Conservation (phyloP, 2,329 filamentous ascomycete genomes). For the Colletotrichum agaves region DNA sequence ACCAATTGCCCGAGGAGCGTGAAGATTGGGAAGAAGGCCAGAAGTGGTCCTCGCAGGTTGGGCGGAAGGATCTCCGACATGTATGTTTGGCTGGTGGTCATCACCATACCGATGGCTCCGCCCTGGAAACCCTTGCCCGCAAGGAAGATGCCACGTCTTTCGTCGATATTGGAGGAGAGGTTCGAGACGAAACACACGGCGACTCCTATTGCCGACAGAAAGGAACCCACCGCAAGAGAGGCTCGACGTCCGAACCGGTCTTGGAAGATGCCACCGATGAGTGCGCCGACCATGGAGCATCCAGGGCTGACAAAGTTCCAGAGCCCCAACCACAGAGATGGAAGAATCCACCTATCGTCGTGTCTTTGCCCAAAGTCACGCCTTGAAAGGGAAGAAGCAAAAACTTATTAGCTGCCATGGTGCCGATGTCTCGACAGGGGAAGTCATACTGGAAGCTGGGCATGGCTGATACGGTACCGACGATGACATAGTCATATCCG, state of each 20-base stretch:
- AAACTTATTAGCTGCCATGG: conserved; percentile 9
- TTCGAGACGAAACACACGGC: conserved; percentile 45
- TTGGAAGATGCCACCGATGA: conserved; percentile 51
- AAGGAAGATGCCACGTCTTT: conserved; percentile 53
- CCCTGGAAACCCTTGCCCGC: conserved; percentile 59
- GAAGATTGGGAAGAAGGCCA: conserved; percentile 61
- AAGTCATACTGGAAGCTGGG: conserved; percentile 43
- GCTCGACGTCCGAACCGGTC: conserved; percentile 52
- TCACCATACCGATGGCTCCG: conserved; percentile 55
- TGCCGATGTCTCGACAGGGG: background rate
- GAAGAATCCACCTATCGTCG: conserved; percentile 49
- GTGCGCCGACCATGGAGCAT: conserved; percentile 51
- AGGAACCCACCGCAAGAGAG: conserved; percentile 48
- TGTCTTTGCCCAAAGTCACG: conserved; percentile 48
- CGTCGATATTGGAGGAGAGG: conserved; percentile 38
- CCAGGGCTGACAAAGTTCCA: conserved; percentile 54
- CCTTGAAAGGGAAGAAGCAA: conserved; percentile 30
- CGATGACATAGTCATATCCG: conserved; percentile 45
- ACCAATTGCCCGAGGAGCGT: conserved; percentile 60
- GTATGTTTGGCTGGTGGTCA: conserved; percentile 57
- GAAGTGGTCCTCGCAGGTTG: conserved; percentile 56
- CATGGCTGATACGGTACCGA: conserved; percentile 47
- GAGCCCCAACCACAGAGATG: conserved; percentile 56
- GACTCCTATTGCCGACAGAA: conserved; percentile 51
- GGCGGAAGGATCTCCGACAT: conserved; percentile 61